Evolutionary conservation across 1,284 basidiomycete species (phyloP).

Genomic region (Vanrija humicola): DNA sequence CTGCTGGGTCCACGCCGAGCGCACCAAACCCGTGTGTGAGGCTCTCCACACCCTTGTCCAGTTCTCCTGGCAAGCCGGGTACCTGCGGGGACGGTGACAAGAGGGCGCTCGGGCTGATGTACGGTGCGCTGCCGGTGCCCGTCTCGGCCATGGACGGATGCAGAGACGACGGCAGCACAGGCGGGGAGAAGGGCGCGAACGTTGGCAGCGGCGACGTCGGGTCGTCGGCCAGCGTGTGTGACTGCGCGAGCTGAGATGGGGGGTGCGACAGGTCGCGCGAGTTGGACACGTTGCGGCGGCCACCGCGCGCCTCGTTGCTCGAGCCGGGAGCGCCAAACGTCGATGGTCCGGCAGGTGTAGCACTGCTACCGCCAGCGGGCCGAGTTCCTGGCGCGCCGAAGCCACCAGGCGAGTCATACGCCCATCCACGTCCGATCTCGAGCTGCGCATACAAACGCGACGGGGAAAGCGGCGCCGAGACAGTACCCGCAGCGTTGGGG

Average conservation of each 20-base stretch:
- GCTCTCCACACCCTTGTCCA: conserved; percentile 2
- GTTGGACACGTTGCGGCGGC: conserved; percentile 7
- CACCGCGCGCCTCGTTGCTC: background rate
- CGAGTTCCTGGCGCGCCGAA: conserved; percentile 14
- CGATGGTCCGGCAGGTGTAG: background rate
- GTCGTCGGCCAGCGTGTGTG: conserved; percentile 4
- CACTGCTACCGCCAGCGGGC: background rate
- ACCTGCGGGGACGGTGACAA: conserved; percentile 28
- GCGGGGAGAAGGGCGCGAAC: conserved; percentile 42
- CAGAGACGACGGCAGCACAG: conserved; percentile 17
- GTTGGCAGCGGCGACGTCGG: conserved; percentile 30
- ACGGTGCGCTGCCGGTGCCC: conserved; percentile 9
- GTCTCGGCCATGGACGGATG: conserved; percentile 14
- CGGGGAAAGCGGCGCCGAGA: conserved; percentile 46
- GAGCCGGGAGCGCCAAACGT: background rate
- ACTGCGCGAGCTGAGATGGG: conserved; percentile 7
- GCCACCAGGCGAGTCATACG: conserved; percentile 6
- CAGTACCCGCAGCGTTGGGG: conserved; percentile 37
- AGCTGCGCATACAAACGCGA: conserved; percentile 45
- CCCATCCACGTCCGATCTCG: conserved; percentile 28
- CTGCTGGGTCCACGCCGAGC: conserved; percentile 2
- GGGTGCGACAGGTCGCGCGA: conserved; percentile 8
- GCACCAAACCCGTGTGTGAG: conserved; percentile 7
- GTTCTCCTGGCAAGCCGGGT: background rate
- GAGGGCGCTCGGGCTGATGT: conserved; percentile 40